Evolutionary conservation across 176 grass and related monocot genomes (phyloP), one percentile per base, ranked within the genome.

Genomic region (Avena sativa): DNA sequence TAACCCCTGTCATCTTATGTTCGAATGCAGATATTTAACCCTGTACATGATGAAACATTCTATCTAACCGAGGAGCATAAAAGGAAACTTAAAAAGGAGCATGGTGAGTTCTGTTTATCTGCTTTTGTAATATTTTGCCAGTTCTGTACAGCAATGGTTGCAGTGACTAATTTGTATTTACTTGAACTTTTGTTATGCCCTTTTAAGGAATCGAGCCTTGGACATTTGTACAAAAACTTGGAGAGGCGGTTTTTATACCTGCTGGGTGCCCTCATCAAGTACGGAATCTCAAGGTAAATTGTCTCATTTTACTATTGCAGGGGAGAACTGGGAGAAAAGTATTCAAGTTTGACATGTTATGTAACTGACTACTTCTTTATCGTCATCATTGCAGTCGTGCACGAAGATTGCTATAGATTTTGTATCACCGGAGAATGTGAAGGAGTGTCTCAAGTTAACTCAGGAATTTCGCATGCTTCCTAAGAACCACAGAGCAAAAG

Each of bases 241-340:
- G 93, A 66, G 93, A 95, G 62, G 93, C 93, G 2, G 87, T 95
- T 40, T 93, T 95, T 36, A 93, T 95, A 64, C 93, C 93, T 83
- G 91, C 93, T 7, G 91, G 93, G 8, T 95, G 91, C 60, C 93
- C 91, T 50, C 93, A 95, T 87, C 93, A 95, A 95, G 93, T 95
- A 56, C 90, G 93, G 50, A 95, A 95, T 91, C 72, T 95, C 19
- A 93, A 93, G 93, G 93, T 93, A 82, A 80, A 51, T 55, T 56
- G 67, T 87, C 21, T 21, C 28, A 28, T 55, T 58, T 52, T 36
- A 30, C 53, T 77, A 59, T 47, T 87, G 26, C 34, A 78, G 5
- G 48, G 47, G 9, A 71, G 28, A 78, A 6, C 8, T 52, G 30
- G 48, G 14, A 59, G 38, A 83, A 58, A 69, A 56, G 17, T 60